Conservation (phyloP, 192 early-diverging fungal species). For the Spizellomyces punctatus region DNA sequence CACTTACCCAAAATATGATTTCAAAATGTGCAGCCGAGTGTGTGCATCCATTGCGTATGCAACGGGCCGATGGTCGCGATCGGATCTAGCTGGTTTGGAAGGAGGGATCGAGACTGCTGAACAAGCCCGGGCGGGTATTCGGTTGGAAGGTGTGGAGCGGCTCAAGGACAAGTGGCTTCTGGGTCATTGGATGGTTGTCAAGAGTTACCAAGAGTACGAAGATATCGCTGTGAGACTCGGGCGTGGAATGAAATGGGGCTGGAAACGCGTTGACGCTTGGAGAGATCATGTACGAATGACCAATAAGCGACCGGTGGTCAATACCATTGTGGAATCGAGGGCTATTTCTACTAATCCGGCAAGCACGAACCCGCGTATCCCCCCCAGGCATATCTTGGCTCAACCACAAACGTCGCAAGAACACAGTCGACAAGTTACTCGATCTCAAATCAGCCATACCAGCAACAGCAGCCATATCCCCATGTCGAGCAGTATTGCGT, state of each 20-base stretch:
- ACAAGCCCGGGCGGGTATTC: background rate
- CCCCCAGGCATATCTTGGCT: background rate
- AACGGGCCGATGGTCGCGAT: slow-evolving; percentile 57
- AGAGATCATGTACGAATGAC: slow-evolving; percentile 5
- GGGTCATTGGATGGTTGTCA: slow-evolving; percentile 54
- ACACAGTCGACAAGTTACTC: background rate
- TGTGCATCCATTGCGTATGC: slow-evolving; percentile 84
- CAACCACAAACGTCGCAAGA: background rate
- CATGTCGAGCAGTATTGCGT: background rate
- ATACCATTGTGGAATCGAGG: too few relatives aligned
- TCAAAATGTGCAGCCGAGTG: slow-evolving; percentile 91
- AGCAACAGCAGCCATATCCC: too few relatives aligned
- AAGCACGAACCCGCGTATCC: background rate
- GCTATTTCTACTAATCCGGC: background rate
- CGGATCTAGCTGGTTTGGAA: slow-evolving; percentile 61
- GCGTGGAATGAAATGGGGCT: slow-evolving; percentile 35
- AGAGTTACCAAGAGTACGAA: slow-evolving; percentile 52
- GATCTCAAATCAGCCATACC: background rate
- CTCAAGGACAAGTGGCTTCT: slow-evolving; percentile 33
- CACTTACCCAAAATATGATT: slow-evolving; percentile 83
- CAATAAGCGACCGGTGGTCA: too few relatives aligned
- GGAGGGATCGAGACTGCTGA: slow-evolving; percentile 47
- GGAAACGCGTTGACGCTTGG: slow-evolving; percentile 29
- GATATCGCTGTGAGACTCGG: slow-evolving; percentile 47
- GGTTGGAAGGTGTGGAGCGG: slow-evolving; percentile 25